A percentile compares a stretch with the other conserved stretches of the same genome.
phyloP scores from a whole-genome alignment of 352 stramenopile genomes.

The Phytophthora ohioensis region DNA sequence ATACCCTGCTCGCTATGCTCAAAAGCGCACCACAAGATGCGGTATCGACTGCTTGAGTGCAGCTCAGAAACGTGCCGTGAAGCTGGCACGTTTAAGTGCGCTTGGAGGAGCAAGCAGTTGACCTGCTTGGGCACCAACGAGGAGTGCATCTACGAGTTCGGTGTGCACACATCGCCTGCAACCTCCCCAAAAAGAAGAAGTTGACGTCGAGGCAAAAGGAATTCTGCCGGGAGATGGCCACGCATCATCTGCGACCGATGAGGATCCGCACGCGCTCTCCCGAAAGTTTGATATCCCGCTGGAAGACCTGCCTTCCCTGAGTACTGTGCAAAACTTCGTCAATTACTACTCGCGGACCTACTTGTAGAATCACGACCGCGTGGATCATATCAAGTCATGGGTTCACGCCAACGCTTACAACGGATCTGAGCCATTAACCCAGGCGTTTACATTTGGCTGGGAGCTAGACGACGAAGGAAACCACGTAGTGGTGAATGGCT shows the following conservation, averaged over 20 bases:
- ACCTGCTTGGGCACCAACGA: neutral
- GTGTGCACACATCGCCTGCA: neutral
- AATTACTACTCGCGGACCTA: slow-evolving; percentile 7
- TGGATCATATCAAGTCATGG: neutral
- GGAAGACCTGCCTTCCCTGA: neutral
- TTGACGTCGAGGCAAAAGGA: neutral
- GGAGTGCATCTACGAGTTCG: neutral
- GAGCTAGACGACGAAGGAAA: neutral
- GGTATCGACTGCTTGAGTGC: neutral
- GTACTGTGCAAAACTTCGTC: slow-evolving; percentile 8
- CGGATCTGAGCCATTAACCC: neutral
- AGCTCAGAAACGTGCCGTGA: neutral
- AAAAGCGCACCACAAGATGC: neutral
- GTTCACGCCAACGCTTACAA: neutral
- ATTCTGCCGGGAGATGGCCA: slow-evolving; percentile 5
- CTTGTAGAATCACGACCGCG: slow-evolving; percentile 10
- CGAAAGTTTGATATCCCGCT: slow-evolving; percentile 3
- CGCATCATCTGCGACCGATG: neutral
- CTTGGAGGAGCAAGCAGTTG: neutral
- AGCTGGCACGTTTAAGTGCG: neutral
- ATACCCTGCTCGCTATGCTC: neutral
- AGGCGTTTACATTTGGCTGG: slow-evolving; percentile 3
- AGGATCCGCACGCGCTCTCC: slow-evolving; percentile 1
- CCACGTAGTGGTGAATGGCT: slow-evolving; percentile 5
- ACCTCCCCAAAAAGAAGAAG: neutral